A percentile compares a stretch with the other conserved stretches of the same genome.
Evolutionary conservation across 108 stramenopile genomes (phyloP).

Genomic region (Conticribra guillardii): DNA sequence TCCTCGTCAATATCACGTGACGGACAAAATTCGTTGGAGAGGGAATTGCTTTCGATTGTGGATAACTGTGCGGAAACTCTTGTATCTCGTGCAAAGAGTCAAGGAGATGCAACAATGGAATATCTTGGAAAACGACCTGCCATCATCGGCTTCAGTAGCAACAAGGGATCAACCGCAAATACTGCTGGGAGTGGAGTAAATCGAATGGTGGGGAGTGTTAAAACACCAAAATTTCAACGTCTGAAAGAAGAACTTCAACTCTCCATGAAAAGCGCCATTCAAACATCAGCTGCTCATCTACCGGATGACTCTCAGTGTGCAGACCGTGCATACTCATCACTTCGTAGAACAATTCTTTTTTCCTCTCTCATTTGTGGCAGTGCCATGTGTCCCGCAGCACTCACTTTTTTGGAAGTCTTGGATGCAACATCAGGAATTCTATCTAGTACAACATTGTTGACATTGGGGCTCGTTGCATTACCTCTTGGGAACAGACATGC

Average conservation of each 20-base stretch:
- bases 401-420: conserved; percentile 16
- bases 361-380: conserved; percentile 35
- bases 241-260: conserved; percentile 53
- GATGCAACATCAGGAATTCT: conserved; percentile 27
- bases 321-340: conserved; percentile 31
- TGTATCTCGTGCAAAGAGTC: conserved; percentile 62
- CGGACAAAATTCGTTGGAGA: conserved; percentile 27
- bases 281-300: conserved; percentile 16
- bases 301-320: conserved; percentile 32
- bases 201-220: conserved; percentile 67
- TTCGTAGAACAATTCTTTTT: conserved; percentile 35
- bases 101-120: conserved; percentile 76
- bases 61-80: conserved; percentile 54
- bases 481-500: conserved; percentile 37
- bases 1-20: conserved; percentile 19
- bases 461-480: conserved; percentile 33
- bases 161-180: background rate
- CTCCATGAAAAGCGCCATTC: conserved; percentile 27
- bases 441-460: conserved; percentile 14
- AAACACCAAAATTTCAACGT: conserved; percentile 50
- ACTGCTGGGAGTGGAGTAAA: conserved; percentile 2
- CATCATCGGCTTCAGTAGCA: conserved; percentile 41
- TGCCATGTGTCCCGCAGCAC: conserved; percentile 29
- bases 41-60: conserved; percentile 31
- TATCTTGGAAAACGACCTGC: conserved; percentile 77